Conservation (phyloP, 2,329 filamentous ascomycete species). For the Ascochyta clinopodiicola region DNA sequence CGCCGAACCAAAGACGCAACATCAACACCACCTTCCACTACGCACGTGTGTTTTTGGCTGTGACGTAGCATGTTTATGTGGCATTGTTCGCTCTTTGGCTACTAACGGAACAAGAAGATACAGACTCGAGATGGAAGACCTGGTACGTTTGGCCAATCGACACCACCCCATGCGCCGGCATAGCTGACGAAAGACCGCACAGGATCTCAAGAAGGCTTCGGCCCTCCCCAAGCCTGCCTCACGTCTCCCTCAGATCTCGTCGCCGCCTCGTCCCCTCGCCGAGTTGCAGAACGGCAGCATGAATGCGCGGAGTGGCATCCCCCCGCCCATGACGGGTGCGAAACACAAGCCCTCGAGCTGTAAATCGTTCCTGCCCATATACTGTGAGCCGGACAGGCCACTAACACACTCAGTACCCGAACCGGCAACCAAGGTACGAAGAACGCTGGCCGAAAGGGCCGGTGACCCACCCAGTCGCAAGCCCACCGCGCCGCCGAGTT, state of each 20-base stretch:
- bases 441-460: constrained; percentile 57
- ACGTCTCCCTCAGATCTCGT: constrained; percentile 31
- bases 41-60: constrained; percentile 23
- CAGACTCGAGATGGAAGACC: constrained; percentile 38
- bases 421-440: constrained; percentile 56
- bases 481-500: constrained; percentile 51
- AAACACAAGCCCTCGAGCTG: constrained; percentile 62
- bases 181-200: constrained; percentile 19
- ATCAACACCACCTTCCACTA: constrained; percentile 21
- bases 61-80: constrained; percentile 31
- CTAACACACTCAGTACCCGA: constrained; percentile 51
- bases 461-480: constrained; percentile 55
- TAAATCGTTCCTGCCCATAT: constrained; percentile 37
- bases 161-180: constrained; percentile 8
- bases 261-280: constrained; percentile 47
- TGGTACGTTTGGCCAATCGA: constrained; percentile 27
- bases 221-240: constrained; percentile 39
- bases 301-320: constrained; percentile 61
- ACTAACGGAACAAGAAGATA: constrained; percentile 21
- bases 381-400: constrained; percentile 15
- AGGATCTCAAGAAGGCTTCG: constrained; percentile 39
- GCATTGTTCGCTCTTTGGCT: constrained; percentile 24
- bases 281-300: constrained; percentile 61
- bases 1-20: constrained; percentile 15
- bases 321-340: constrained; percentile 53